phyloP scores from a whole-genome alignment of 2,329 filamentous ascomycete genomes.

The Iodosphaeria phyllophila region DNA sequence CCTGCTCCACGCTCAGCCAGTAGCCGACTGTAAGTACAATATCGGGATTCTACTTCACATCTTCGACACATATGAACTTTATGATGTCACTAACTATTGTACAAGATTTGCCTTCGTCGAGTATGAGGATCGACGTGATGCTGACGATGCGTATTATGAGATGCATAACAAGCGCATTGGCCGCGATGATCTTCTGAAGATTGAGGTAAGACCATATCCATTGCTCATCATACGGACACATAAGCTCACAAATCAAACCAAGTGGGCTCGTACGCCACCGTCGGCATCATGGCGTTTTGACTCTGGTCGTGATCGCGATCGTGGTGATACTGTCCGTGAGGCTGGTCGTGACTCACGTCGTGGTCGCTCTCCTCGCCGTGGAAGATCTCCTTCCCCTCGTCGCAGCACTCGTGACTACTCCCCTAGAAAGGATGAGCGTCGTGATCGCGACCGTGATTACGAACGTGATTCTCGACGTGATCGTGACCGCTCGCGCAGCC shows the following conservation, averaged over 20 bases:
- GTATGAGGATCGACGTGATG: constrained; percentile 95
- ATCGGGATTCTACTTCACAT: not conserved
- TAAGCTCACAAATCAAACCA: constrained; percentile 5
- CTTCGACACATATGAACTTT: not conserved
- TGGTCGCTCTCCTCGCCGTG: constrained; percentile 43
- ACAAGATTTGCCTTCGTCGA: constrained; percentile 89
- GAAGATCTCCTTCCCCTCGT: constrained; percentile 63
- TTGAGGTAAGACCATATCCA: constrained; percentile 51
- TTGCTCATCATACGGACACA: constrained; percentile 2
- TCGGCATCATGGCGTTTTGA: constrained; percentile 98
- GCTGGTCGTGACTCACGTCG: constrained; percentile 29
- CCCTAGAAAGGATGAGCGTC: constrained; percentile 74
- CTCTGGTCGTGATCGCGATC: constrained; percentile 63
- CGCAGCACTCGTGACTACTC: constrained; percentile 65
- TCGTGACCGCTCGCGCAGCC: constrained; percentile 54
- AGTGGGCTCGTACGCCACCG: constrained; percentile 97
- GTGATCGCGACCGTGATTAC: constrained; percentile 49
- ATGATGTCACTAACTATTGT: not conserved
- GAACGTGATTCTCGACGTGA: constrained; percentile 33
- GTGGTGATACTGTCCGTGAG: constrained; percentile 54
- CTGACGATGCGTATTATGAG: constrained; percentile 97
- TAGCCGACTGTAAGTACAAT: constrained; percentile 70
- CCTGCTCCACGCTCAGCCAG: constrained; percentile 85
- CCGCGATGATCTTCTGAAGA: constrained; percentile 89
- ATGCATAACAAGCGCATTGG: constrained; percentile 99